Conservation (phyloP, 805 yeast species). For the Cephaloascus albidus region DNA sequence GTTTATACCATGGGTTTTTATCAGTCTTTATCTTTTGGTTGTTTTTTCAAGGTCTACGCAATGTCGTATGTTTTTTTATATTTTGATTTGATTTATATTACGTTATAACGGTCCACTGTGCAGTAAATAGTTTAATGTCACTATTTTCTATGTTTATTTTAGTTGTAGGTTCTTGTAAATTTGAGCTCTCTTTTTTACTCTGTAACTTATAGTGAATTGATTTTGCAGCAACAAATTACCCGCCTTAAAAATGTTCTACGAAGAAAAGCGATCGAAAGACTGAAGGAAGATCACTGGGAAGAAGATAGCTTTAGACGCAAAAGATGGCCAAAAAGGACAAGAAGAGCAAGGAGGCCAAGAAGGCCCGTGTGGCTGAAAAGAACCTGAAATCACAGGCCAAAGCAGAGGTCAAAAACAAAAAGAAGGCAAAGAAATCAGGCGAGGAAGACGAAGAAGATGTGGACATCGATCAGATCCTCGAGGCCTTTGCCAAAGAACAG, state of each 20-base stretch:
- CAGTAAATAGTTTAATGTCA: not conserved
- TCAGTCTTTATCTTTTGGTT: no score
- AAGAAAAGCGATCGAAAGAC: not conserved
- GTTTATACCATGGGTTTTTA: no score
- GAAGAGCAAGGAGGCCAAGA: constrained; percentile 84
- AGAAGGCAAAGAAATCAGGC: constrained; percentile 62
- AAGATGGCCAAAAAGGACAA: constrained; percentile 81
- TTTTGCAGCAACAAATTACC: not conserved
- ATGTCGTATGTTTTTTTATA: no score
- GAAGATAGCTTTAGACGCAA: not conserved
- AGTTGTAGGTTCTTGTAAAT: not conserved
- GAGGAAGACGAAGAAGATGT: constrained; percentile 78
- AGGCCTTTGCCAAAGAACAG: constrained; percentile 72
- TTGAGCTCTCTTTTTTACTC: not conserved
- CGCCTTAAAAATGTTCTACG: not conserved
- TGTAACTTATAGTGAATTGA: not conserved
- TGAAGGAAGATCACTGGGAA: not conserved
- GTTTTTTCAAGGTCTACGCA: not conserved
- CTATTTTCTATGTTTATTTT: no score
- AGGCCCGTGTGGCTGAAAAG: constrained; percentile 80
- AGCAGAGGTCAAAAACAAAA: constrained; percentile 66
- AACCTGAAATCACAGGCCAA: constrained; percentile 67
- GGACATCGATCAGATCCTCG: constrained; percentile 78
- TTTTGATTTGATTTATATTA: not conserved
- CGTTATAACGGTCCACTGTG: not conserved